Evolutionary conservation across 1,284 basidiomycete genomes (phyloP).

Genomic region (Amylostereum areolatum): DNA sequence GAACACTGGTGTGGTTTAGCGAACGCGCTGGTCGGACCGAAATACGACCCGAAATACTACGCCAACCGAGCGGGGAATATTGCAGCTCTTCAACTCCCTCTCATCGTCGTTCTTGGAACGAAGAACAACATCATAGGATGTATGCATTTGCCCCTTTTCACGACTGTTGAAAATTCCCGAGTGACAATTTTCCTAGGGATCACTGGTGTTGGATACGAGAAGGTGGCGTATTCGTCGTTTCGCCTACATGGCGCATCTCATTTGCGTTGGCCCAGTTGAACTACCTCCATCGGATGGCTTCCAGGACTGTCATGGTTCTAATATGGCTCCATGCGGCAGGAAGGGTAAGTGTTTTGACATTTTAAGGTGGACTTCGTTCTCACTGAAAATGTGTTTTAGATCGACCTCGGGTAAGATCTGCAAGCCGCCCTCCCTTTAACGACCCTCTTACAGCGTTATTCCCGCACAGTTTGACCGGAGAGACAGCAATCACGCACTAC

Average conservation of each 20-base stretch:
- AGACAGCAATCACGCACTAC: too few species aligned
- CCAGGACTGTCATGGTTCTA: constrained; percentile 41
- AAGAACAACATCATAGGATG: constrained; percentile 60
- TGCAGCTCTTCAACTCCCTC: constrained; percentile 49
- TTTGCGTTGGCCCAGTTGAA: constrained; percentile 31
- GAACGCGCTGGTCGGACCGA: constrained; percentile 26
- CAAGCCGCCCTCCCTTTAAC: too few species aligned
- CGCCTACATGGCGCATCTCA: not conserved
- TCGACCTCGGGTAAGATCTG: constrained; percentile 1
- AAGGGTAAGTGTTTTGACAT: constrained; percentile 27
- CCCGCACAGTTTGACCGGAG: too few species aligned
- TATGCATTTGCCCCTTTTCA: constrained; percentile 21
- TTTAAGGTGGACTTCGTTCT: not conserved
- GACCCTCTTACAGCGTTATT: too few species aligned
- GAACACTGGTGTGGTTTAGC: constrained; percentile 21
- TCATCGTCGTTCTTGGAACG: constrained; percentile 58
- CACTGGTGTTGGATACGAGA: constrained; percentile 56
- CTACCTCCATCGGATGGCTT: constrained; percentile 44
- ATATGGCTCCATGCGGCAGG: constrained; percentile 44
- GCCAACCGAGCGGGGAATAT: constrained; percentile 43
- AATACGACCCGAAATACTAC: constrained; percentile 35
- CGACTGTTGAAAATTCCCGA: too few species aligned
- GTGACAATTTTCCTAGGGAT: constrained; percentile 30
- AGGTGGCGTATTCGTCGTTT: constrained; percentile 24
- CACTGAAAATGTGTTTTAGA: not conserved